Evolutionary conservation across 2,329 filamentous ascomycete species (phyloP).

Genomic region (Aspergillus persii): DNA sequence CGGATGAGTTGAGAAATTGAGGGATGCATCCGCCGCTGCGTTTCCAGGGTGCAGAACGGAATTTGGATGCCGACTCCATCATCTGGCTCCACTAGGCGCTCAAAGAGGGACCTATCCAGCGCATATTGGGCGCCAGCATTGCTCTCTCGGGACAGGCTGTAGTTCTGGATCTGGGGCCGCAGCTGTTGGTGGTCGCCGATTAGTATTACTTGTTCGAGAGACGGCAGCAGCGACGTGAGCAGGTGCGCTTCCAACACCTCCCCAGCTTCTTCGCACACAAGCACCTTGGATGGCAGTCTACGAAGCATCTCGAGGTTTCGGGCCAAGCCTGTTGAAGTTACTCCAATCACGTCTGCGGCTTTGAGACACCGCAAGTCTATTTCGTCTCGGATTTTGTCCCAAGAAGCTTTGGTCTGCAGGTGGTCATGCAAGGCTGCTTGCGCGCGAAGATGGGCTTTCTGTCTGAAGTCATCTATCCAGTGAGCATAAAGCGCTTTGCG

Average conservation of each 20-base stretch:
- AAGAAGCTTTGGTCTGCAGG: conserved; percentile 10
- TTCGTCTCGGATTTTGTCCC: conserved; percentile 23
- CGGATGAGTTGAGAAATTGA: conserved; percentile 59
- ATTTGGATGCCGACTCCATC: conserved; percentile 20
- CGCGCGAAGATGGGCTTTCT: background rate
- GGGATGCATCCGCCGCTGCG: conserved; percentile 66
- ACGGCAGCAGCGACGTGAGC: conserved; percentile 39
- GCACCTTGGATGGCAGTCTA: conserved; percentile 41
- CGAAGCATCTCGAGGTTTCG: conserved; percentile 45
- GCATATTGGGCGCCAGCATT: conserved; percentile 37
- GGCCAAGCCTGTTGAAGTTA: conserved; percentile 55
- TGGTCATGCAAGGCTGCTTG: too few species aligned
- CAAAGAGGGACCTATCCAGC: conserved; percentile 53
- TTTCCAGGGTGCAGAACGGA: conserved; percentile 49
- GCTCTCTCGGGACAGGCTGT: conserved; percentile 35
- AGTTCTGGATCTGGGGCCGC: conserved; percentile 41
- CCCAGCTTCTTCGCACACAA: conserved; percentile 46
- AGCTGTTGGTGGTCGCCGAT: conserved; percentile 49
- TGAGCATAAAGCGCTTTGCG: conserved; percentile 23
- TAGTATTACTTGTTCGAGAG: conserved; percentile 43
- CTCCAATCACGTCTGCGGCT: conserved; percentile 51
- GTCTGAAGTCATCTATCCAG: conserved; percentile 25
- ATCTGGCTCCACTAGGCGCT: conserved; percentile 44
- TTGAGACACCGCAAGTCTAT: conserved; percentile 27
- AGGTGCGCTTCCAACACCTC: conserved; percentile 45